A percentile compares a stretch with the other conserved stretches of the same genome.
Evolutionary conservation across 2,329 filamentous ascomycete species (phyloP).

Genomic region (Scleromitrula shiraiana): DNA sequence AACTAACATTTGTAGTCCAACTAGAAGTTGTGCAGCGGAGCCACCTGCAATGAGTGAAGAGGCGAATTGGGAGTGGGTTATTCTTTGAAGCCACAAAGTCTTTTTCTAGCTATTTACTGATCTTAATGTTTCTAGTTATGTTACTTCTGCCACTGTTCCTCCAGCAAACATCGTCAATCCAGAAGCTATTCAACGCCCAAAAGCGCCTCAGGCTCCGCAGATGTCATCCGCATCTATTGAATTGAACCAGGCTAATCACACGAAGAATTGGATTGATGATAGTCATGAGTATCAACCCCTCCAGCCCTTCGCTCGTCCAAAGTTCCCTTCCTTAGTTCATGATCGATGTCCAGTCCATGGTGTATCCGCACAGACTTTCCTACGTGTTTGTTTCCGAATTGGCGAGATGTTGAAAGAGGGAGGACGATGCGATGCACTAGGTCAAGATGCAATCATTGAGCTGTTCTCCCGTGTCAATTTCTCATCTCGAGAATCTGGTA

Average conservation of each 20-base stretch:
- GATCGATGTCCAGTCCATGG: slow-evolving; percentile 48
- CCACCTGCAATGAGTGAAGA: slow-evolving; percentile 4
- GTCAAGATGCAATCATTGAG: slow-evolving; percentile 50
- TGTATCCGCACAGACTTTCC: slow-evolving; percentile 36
- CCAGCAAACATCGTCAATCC: background rate
- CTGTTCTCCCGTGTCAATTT: slow-evolving; percentile 53
- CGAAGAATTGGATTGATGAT: slow-evolving; percentile 15
- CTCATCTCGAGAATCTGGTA: slow-evolving; percentile 45
- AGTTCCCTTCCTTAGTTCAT: slow-evolving; percentile 41
- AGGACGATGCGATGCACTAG: slow-evolving; percentile 35
- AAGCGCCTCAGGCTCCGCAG: background rate
- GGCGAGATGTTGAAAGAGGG: slow-evolving; percentile 50
- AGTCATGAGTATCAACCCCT: slow-evolving; percentile 25
- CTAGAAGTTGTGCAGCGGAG: background rate
- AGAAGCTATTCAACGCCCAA: background rate
- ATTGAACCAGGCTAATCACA: background rate
- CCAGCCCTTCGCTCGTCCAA: slow-evolving; percentile 41
- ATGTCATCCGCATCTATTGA: background rate
- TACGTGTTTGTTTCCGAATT: slow-evolving; percentile 57
- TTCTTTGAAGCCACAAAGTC: background rate
- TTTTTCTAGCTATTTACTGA: background rate
- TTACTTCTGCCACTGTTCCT: background rate
- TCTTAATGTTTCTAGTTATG: background rate
- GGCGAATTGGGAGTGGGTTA: slow-evolving; percentile 2
- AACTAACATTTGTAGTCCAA: slow-evolving; percentile 14